These are phyloP conservation scores for Mycena latifolia DNA, from an alignment of 768 basidiomycete species.

Conservation along the genomic window DNA sequence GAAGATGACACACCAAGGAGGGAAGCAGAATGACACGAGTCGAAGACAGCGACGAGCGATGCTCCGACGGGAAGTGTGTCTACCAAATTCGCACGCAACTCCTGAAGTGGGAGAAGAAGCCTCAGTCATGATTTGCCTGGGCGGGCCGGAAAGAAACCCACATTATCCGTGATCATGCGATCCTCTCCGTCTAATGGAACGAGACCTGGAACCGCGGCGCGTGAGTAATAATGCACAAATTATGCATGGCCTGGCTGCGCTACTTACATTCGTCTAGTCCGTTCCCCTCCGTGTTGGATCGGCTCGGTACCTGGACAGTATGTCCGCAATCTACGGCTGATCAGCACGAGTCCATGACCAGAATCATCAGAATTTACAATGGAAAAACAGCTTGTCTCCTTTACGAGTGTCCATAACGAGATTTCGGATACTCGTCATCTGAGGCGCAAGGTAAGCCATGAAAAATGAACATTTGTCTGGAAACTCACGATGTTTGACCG, in stretches of 20 bases:
- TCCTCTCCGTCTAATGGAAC: conserved; percentile 37
- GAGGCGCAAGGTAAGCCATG: neutral
- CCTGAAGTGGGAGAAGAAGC: conserved; percentile 24
- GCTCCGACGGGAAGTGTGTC: conserved; percentile 38
- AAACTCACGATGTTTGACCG: conserved; percentile 27
- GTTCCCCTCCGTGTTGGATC: conserved; percentile 20
- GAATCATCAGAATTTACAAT: conserved; percentile 14
- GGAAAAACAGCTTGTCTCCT: conserved; percentile 34
- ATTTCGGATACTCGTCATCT: conserved; percentile 25
- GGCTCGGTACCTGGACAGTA: conserved; percentile 28
- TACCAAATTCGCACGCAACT: conserved; percentile 37
- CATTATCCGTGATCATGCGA: conserved; percentile 28
- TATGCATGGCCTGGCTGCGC: no score
- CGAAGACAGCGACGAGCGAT: conserved; percentile 36
- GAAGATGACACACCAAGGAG: conserved; percentile 37
- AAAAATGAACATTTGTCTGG: neutral
- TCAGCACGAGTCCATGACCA: neutral
- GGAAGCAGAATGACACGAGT: conserved; percentile 41
- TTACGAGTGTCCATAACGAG: conserved; percentile 16
- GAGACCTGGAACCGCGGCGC: conserved; percentile 13
- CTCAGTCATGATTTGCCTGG: neutral
- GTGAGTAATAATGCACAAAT: neutral
- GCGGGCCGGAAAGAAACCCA: neutral
- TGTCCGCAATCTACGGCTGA: conserved; percentile 27
- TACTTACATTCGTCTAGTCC: conserved; percentile 30